Conservation (phyloP, 2,329 filamentous ascomycete species). For the Nigrospora osmanthi region DNA sequence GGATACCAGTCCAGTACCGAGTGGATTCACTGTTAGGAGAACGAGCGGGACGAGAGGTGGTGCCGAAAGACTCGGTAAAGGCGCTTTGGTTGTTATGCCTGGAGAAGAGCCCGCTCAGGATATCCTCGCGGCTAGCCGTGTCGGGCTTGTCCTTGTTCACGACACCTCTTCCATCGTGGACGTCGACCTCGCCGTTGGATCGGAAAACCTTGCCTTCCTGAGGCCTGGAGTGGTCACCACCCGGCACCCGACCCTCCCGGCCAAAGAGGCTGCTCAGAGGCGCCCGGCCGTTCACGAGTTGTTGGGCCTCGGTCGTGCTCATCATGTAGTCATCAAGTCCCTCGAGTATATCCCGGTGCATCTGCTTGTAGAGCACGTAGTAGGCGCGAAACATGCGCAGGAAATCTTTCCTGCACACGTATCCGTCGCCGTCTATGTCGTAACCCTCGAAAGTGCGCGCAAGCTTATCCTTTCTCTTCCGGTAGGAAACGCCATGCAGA, state of each 20-base stretch:
- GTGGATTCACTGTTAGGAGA: slow-evolving; percentile 14
- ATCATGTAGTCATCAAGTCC: slow-evolving; percentile 71
- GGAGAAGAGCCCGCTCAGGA: slow-evolving; percentile 46
- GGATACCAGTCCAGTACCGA: slow-evolving; percentile 19
- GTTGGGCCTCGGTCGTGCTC: slow-evolving; percentile 66
- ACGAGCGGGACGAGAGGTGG: slow-evolving; percentile 15
- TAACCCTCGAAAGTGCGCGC: slow-evolving; percentile 78
- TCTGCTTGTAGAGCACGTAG: slow-evolving; percentile 82
- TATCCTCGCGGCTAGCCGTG: slow-evolving; percentile 50
- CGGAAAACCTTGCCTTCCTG: slow-evolving; percentile 61
- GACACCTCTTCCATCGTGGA: slow-evolving; percentile 52
- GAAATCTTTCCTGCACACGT: slow-evolving; percentile 78
- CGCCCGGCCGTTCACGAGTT: slow-evolving; percentile 67
- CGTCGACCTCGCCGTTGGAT: slow-evolving; percentile 54
- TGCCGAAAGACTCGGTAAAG: slow-evolving; percentile 24
- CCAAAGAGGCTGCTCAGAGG: slow-evolving; percentile 70
- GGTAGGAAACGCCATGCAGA: slow-evolving; percentile 68
- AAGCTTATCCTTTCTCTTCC: slow-evolving; percentile 61
- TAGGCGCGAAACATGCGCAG: slow-evolving; percentile 87
- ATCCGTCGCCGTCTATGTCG: slow-evolving; percentile 84
- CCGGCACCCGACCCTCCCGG: slow-evolving; percentile 61
- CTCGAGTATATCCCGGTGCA: slow-evolving; percentile 76
- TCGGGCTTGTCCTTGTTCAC: slow-evolving; percentile 55
- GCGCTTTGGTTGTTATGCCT: slow-evolving; percentile 20
- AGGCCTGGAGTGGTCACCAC: slow-evolving; percentile 50